phyloP scores from a whole-genome alignment of 2,329 filamentous ascomycete species.

The Sporothrix luriei region DNA sequence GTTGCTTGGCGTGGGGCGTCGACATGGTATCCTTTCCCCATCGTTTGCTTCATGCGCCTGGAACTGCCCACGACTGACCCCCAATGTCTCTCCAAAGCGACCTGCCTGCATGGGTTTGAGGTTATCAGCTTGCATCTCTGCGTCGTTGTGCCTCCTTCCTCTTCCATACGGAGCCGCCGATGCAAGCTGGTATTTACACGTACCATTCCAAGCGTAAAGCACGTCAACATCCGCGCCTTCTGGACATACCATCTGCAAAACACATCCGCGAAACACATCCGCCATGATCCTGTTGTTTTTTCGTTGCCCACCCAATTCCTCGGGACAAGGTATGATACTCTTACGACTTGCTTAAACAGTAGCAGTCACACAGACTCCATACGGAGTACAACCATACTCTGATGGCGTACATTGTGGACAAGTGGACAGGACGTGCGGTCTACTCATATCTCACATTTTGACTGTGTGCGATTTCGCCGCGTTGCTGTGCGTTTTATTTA shows the following conservation, averaged over 20 bases:
- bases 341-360: conserved; percentile 10
- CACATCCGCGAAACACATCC: background rate
- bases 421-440: too few relatives aligned
- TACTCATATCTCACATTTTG: too few relatives aligned
- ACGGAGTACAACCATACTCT: conserved; percentile 20
- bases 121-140: background rate
- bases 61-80: background rate
- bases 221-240: background rate
- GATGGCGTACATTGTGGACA: background rate
- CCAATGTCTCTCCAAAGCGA: background rate
- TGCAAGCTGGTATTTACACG: background rate
- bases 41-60: background rate
- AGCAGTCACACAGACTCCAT: background rate
- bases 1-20: conserved; percentile 9
- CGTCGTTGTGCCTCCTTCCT: conserved; percentile 10
- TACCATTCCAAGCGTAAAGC: background rate
- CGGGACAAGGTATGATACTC: background rate
- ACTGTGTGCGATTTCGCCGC: too few relatives aligned
- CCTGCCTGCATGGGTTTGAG: background rate
- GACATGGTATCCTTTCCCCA: background rate
- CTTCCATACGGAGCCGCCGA: background rate
- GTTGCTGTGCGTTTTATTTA: background rate
- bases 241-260: background rate
- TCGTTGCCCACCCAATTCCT: conserved; percentile 1
- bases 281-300: background rate